Percentiles rank a stretch among this genome's conserved stretches.
phyloP scores from a whole-genome alignment of 2,329 filamentous ascomycete species.

The Botrytis sinoallii region DNA sequence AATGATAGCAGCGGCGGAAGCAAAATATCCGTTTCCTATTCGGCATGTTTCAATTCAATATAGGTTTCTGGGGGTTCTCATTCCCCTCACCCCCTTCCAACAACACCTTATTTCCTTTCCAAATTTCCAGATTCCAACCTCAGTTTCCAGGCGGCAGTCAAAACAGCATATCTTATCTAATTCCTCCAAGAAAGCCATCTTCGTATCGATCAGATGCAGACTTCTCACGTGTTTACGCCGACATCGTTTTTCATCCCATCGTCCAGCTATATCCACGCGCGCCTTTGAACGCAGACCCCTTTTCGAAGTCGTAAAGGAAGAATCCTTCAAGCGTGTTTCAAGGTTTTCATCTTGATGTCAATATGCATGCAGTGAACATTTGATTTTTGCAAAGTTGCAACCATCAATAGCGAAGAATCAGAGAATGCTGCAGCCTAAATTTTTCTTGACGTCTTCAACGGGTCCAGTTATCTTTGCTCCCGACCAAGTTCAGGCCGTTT shows the following conservation, averaged over 20 bases:
- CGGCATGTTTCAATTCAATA: neutral
- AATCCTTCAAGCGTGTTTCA: neutral
- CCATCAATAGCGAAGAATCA: neutral
- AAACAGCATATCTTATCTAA: slow-evolving; percentile 6
- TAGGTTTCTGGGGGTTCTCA: neutral
- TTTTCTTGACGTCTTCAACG: neutral
- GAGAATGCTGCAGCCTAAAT: slow-evolving; percentile 15
- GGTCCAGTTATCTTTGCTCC: slow-evolving; percentile 5
- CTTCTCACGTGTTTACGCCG: neutral
- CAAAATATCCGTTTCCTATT: neutral
- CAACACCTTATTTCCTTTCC: neutral
- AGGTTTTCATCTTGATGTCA: neutral
- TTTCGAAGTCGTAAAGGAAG: slow-evolving; percentile 19
- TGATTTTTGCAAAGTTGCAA: slow-evolving; percentile 20
- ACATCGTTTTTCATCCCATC: neutral
- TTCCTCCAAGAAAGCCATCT: slow-evolving; percentile 4
- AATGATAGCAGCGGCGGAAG: neutral
- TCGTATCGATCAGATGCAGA: slow-evolving; percentile 4
- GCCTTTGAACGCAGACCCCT: slow-evolving; percentile 5
- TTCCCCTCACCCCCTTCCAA: neutral
- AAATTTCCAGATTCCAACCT: neutral
- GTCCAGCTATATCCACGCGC: neutral
- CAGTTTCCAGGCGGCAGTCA: slow-evolving; percentile 2
- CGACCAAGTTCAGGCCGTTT: slow-evolving; percentile 1
- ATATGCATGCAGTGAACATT: neutral